These are phyloP conservation scores for Ceratocystis albifundus DNA, from an alignment of 2,329 filamentous ascomycete genomes.

Conservation along the genomic window DNA sequence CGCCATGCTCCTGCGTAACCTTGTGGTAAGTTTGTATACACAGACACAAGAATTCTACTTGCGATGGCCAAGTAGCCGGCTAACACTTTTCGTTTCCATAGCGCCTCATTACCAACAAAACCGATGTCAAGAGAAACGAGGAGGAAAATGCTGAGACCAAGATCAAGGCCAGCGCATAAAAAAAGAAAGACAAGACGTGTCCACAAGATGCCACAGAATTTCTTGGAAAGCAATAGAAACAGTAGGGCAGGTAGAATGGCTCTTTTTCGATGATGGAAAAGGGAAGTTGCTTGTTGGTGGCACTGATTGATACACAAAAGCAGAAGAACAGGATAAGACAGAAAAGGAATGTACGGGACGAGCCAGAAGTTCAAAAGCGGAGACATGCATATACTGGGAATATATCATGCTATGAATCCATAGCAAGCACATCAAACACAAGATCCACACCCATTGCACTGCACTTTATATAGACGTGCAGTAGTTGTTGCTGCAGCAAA, in stretches of 20 bases:
- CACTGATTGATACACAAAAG: neutral
- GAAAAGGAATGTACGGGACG: slow-evolving; percentile 3
- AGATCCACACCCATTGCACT: neutral
- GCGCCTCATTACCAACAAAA: slow-evolving; percentile 39
- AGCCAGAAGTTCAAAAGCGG: slow-evolving; percentile 11
- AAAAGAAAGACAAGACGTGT: neutral
- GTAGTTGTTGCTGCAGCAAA: neutral
- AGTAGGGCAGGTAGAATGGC: neutral
- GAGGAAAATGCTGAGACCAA: slow-evolving; percentile 26
- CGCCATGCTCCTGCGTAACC: slow-evolving; percentile 75
- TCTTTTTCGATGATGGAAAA: neutral
- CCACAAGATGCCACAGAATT: neutral
- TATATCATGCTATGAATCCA: neutral
- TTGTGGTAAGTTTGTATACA: slow-evolving; percentile 55
- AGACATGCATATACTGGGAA: slow-evolving; percentile 8
- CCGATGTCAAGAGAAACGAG: slow-evolving; percentile 33
- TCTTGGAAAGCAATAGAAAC: neutral
- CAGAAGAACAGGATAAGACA: slow-evolving; percentile 5
- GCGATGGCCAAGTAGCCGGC: slow-evolving; percentile 20
- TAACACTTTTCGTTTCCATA: slow-evolving; percentile 28
- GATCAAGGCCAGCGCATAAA: neutral
- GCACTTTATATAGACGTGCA: neutral
- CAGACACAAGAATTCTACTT: neutral
- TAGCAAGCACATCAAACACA: neutral
- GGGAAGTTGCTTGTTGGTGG: neutral